phyloP scores from a whole-genome alignment of 2,329 filamentous ascomycete species.

The Monosporascus cannonballus region DNA sequence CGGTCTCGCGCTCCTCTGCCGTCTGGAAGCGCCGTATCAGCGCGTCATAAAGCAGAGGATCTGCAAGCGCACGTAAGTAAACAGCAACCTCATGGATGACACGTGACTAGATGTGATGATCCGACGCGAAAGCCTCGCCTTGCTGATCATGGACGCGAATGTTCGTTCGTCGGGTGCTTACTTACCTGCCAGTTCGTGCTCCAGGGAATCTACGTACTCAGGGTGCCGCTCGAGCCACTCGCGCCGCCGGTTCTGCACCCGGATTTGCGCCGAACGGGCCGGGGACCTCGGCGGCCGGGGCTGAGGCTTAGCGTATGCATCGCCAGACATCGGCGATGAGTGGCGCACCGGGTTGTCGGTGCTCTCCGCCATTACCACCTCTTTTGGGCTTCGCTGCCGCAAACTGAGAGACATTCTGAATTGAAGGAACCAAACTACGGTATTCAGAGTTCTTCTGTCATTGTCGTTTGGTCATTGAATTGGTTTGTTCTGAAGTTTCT shows the following conservation, averaged over 20 bases:
- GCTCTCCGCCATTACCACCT: neutral
- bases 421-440: no score
- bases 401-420: no score
- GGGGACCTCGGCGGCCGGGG: conserved; percentile 39
- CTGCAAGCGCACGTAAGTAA: conserved; percentile 27
- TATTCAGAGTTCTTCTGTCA: no score
- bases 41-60: conserved; percentile 77
- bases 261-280: conserved; percentile 39
- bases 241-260: conserved; percentile 68
- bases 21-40: conserved; percentile 74
- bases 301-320: conserved; percentile 30
- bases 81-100: no score
- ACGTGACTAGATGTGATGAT: no score
- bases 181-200: conserved; percentile 51
- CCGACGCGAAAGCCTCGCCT: neutral
- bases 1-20: conserved; percentile 63
- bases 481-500: no score
- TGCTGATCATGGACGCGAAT: neutral
- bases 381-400: no score
- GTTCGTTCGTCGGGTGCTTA: conserved; percentile 1
- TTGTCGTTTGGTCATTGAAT: no score
- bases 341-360: neutral
- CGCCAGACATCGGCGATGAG: neutral
- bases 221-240: conserved; percentile 69
- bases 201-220: conserved; percentile 57